A percentile compares a stretch with the other conserved stretches of the same genome.
phyloP scores from a whole-genome alignment of 129 eudicot species.

The Solidago caesia region DNA sequence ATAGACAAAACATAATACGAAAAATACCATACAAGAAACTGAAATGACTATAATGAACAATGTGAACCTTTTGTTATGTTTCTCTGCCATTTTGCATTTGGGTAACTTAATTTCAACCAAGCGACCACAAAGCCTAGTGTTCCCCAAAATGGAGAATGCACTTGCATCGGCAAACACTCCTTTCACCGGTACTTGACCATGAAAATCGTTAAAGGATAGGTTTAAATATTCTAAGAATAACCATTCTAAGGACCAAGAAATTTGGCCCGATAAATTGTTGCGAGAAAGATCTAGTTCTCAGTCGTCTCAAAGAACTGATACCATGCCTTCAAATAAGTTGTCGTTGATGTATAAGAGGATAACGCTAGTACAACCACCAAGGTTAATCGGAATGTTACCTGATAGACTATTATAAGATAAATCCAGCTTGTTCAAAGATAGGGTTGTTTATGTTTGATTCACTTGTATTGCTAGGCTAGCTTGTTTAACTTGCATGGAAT shows the following conservation, averaged over 20 bases:
- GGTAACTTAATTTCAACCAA: neutral
- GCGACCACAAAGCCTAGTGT: neutral
- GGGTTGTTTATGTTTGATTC: too few species aligned
- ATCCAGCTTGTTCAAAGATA: neutral
- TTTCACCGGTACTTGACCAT: neutral
- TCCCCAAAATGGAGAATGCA: neutral
- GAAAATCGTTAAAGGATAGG: neutral
- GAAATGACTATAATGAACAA: neutral
- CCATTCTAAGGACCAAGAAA: neutral
- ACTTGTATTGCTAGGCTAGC: too few species aligned
- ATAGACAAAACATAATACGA: too few species aligned
- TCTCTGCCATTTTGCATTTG: neutral
- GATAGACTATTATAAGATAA: neutral
- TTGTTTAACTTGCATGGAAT: too few species aligned
- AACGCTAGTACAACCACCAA: conserved; percentile 5
- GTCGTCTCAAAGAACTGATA: neutral
- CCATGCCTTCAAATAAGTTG: neutral
- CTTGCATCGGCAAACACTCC: neutral
- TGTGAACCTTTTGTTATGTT: too few species aligned
- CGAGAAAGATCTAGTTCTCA: neutral
- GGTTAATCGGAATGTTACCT: neutral
- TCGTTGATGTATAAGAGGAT: neutral
- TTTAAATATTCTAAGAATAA: neutral
- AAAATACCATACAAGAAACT: too few species aligned
- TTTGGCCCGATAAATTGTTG: conserved; percentile 1